A percentile compares a stretch with the other conserved stretches of the same genome.
Conservation (phyloP, 1,284 basidiomycete species). For the Mycosarcoma maydis region DNA sequence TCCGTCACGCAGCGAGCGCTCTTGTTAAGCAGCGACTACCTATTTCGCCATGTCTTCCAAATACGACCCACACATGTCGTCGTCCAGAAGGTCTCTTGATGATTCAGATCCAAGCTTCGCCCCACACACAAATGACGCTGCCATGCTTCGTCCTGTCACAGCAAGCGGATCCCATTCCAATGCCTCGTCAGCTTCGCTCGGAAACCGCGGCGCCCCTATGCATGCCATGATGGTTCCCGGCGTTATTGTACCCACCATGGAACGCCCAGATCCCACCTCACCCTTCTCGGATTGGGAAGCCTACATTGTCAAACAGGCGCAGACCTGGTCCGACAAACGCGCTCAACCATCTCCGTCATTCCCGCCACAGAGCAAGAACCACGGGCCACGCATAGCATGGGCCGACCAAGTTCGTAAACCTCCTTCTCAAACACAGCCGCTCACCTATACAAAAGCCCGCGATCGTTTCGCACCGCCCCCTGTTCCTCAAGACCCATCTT, state of each 20-base stretch:
- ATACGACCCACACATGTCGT: conserved; percentile 13
- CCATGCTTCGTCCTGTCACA: not conserved
- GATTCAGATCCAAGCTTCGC: conserved; percentile 6
- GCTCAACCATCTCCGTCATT: conserved; percentile 8
- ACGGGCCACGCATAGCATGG: conserved; percentile 29
- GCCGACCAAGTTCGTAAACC: conserved; percentile 36
- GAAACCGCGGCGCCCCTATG: conserved; percentile 25
- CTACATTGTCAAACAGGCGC: conserved; percentile 37
- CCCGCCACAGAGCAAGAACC: conserved; percentile 3
- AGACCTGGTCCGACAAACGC: conserved; percentile 27
- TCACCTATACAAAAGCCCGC: conserved; percentile 32
- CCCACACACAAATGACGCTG: not conserved
- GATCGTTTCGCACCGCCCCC: conserved; percentile 25
- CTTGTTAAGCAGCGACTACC: not conserved
- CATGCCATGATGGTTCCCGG: conserved; percentile 43
- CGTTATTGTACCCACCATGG: conserved; percentile 14
- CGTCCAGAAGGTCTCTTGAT: conserved; percentile 11
- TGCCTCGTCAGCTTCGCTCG: conserved; percentile 15
- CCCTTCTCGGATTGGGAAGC: conserved; percentile 46
- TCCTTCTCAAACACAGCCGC: conserved; percentile 19
- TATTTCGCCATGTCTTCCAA: conserved; percentile 17
- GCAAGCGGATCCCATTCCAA: conserved; percentile 11
- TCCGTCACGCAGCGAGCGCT: too few species aligned
- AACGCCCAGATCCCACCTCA: conserved; percentile 18
- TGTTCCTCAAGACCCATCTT: conserved; percentile 12